Conservation (phyloP, 192 early-diverging fungal species). For the Linnemannia exigua region DNA sequence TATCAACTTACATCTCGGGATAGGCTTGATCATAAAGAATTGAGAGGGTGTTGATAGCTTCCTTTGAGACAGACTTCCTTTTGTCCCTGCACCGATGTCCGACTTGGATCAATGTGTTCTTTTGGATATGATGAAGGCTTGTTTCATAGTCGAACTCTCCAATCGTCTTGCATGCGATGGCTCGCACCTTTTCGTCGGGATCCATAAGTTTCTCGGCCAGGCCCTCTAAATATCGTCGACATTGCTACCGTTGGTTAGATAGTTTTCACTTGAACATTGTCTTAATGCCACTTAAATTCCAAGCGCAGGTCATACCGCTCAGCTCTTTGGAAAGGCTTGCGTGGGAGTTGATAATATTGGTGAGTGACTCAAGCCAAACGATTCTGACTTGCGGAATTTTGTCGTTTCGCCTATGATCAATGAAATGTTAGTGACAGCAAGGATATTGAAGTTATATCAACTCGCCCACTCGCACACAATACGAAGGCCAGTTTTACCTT, state of each 20-base stretch:
- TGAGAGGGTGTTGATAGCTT: constrained; percentile 82
- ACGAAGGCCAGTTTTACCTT: constrained; percentile 60
- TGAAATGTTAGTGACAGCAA: not conserved
- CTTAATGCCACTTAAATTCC: not conserved
- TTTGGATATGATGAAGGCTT: constrained; percentile 68
- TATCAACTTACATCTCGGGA: constrained; percentile 73
- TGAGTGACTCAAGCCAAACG: constrained; percentile 78
- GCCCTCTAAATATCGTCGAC: constrained; percentile 14
- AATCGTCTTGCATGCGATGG: constrained; percentile 77
- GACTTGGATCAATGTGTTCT: constrained; percentile 69
- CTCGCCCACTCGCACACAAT: not conserved
- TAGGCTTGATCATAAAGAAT: constrained; percentile 82
- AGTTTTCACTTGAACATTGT: not conserved
- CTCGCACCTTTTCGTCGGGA: constrained; percentile 94
- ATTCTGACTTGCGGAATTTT: constrained; percentile 77
- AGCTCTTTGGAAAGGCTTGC: constrained; percentile 79
- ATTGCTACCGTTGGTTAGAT: not conserved
- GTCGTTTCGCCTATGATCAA: constrained; percentile 74
- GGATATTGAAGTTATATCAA: not conserved
- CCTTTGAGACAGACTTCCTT: constrained; percentile 68
- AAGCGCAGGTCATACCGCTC: constrained; percentile 63
- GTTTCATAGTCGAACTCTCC: constrained; percentile 75
- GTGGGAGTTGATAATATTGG: constrained; percentile 77
- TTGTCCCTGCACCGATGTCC: constrained; percentile 92
- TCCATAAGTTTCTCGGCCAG: constrained; percentile 77